Conservation (phyloP, 176 grass and related monocot genomes). For the Coix lacrymajobi region DNA sequence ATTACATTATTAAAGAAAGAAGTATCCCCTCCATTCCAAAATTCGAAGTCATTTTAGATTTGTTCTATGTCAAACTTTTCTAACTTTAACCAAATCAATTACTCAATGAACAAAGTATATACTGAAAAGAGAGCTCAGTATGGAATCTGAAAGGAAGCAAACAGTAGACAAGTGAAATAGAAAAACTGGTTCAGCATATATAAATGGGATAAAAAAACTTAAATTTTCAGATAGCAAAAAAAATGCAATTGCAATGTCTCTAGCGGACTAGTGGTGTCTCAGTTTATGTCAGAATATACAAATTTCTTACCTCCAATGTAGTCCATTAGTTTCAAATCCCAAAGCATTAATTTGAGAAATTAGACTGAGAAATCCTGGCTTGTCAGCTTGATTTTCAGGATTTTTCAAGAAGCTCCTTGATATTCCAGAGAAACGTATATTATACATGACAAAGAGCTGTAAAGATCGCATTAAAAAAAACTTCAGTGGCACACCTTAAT, state of each 20-base stretch:
- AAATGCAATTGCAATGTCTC: not conserved
- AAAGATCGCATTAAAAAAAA: conserved; percentile 29
- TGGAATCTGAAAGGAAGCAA: not conserved
- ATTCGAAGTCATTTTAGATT: not conserved
- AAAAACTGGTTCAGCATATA: not conserved
- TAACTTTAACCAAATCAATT: not conserved
- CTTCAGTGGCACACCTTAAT: conserved; percentile 9
- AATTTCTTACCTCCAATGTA: conserved; percentile 83
- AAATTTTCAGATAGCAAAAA: not conserved
- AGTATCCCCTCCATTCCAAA: not conserved
- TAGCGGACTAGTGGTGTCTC: not conserved
- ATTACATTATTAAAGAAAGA: not conserved
- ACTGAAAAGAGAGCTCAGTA: not conserved
- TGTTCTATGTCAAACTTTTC: not conserved
- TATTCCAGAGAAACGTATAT: conserved; percentile 92
- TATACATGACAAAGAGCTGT: conserved; percentile 96
- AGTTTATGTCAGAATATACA: conserved; percentile 21
- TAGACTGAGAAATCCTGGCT: conserved; percentile 55
- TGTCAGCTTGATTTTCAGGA: conserved; percentile 44
- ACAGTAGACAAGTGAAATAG: not conserved
- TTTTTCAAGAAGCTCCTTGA: conserved; percentile 80
- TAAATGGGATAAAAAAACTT: not conserved
- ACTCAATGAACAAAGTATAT: no score
- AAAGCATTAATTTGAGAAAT: conserved; percentile 84
- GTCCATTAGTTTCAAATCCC: conserved; percentile 66